These are phyloP conservation scores for Erysimum cheiri DNA, from an alignment of 441 rosid species.

Conservation along the genomic window DNA sequence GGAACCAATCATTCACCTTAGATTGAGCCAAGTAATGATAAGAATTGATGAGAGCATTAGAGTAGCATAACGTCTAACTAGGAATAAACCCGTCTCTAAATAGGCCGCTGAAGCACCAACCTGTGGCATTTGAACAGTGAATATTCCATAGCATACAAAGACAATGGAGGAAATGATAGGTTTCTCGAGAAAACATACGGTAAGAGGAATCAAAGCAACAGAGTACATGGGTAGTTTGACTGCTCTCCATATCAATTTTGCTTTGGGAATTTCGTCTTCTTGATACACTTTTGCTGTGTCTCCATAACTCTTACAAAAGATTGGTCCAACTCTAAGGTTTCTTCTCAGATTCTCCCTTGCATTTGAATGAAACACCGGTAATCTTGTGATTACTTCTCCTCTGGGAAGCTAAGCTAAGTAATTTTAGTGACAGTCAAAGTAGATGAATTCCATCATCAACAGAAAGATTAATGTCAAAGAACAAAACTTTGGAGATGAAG, in stretches of 20 bases:
- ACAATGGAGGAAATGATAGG: background rate
- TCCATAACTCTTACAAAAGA: constrained; percentile 33
- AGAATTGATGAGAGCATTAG: constrained; percentile 82
- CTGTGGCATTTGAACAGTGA: constrained; percentile 43
- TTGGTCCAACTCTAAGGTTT: constrained; percentile 6
- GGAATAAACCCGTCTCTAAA: constrained; percentile 67
- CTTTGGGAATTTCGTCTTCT: constrained; percentile 55
- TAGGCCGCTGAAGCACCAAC: constrained; percentile 84
- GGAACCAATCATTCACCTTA: constrained; percentile 56
- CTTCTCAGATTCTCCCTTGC: constrained; percentile 13
- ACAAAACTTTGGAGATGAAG: constrained; percentile 21
- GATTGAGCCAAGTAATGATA: constrained; percentile 82
- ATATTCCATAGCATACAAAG: background rate
- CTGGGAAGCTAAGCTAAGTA: constrained; percentile 38
- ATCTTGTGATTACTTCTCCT: constrained; percentile 30
- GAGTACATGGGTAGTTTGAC: constrained; percentile 82
- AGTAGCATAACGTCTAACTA: constrained; percentile 53
- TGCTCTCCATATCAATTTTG: constrained; percentile 86
- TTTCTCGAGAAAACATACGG: constrained; percentile 52
- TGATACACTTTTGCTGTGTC: constrained; percentile 15
- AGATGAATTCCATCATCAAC: constrained; percentile 9
- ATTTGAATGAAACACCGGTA: background rate
- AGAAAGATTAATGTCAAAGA: background rate
- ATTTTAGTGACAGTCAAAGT: constrained; percentile 30
- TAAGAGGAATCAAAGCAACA: constrained; percentile 90